A percentile compares a stretch with the other conserved stretches of the same genome.
These are phyloP conservation scores for Solanum hybrid DNA, from an alignment of 305 asterid species.

Conservation along the genomic window DNA sequence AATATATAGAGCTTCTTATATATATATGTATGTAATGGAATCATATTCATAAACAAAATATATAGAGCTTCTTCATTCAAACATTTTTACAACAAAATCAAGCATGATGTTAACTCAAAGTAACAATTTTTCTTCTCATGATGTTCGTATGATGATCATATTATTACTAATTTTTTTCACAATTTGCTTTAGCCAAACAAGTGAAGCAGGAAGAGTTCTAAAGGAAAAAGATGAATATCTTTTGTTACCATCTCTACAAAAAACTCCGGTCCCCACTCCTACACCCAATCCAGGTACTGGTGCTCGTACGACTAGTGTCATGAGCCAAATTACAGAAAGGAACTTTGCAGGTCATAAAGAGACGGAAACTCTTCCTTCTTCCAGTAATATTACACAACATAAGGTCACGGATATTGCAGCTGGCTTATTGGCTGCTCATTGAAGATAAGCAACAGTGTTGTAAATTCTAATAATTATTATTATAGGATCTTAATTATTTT, in stretches of 20 bases:
- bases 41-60: background rate
- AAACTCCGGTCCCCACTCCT: background rate
- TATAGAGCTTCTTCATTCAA: background rate
- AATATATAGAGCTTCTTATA: background rate
- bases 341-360: background rate
- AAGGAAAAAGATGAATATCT: background rate
- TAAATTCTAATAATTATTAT: background rate
- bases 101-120: background rate
- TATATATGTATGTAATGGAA: background rate
- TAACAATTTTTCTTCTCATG: background rate
- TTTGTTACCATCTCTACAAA: background rate
- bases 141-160: background rate
- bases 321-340: background rate
- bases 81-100: background rate
- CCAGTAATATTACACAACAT: background rate
- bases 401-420: background rate
- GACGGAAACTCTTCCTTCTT: background rate
- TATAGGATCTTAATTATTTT: background rate
- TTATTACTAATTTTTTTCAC: background rate
- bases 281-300: background rate
- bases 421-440: background rate
- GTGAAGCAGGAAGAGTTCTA: background rate
- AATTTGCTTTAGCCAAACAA: background rate
- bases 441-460: background rate
- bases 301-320: background rate